Evolutionary conservation across 768 basidiomycete genomes (phyloP), one percentile per base, ranked within the genome.

Genomic region (Tubosaeta sp.): DNA sequence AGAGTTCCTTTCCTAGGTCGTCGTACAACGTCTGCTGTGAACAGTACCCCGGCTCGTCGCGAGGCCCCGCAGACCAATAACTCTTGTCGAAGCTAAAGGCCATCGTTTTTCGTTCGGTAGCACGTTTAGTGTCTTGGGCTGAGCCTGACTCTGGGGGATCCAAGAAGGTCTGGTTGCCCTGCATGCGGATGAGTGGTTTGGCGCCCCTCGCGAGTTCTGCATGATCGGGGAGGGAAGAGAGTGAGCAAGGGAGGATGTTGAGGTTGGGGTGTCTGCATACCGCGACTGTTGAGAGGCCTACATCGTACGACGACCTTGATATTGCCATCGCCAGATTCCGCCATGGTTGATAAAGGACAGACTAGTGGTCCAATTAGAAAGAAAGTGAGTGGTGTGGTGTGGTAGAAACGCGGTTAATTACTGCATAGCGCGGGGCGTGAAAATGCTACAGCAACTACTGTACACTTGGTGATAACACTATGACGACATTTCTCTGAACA

Each of bases 301-400:
- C 95, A 97, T 85, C 95, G 89, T 58, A 90, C 86, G 46, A 90
- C 88, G 71, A 92, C 89, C 76, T 91, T 91, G 79, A 91, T 91
- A 74, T 91, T 91, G 50, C 88, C 89, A 68, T 89, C 88, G 60
- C 86, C 88, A 62, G 76, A 77, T 70, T 89, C 88, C 50, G 83
- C 80, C 87, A 89, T 87, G 43, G 63, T 68, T 53, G 22, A 51
- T 35, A 46, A 52, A 56, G 32, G 55, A 54, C 22, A 48, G 29
- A 29, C 46, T 54, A 52, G 45, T 52, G 25, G 48, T 53, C 43
- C 43, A 52, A 53, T 22, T 22, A 22, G 54, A 51, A 55, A 55
- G 48, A 57, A 53, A 50, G 54, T 48, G 44, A 51, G 43, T 11
- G 37, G 38, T 55, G 44, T 50, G 26, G 50, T 48, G 51, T 49